Conservation (phyloP, 768 basidiomycete species). For the Rhodotorula diobovata region DNA sequence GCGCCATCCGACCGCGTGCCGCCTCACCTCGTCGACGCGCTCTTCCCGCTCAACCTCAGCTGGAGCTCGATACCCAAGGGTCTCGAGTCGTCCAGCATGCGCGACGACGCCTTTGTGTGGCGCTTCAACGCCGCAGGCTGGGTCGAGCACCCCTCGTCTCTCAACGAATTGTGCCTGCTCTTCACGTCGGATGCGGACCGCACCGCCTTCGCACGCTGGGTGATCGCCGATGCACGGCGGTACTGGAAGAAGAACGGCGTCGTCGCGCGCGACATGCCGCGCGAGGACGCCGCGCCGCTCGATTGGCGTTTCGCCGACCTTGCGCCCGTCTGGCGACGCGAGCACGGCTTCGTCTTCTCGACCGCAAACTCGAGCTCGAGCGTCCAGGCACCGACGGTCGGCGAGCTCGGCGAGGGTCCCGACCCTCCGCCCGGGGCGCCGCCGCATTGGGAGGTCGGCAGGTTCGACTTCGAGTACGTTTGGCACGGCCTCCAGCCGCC, state of each 20-base stretch:
- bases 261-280: rapidly evolving
- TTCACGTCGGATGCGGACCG: not conserved
- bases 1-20: not conserved
- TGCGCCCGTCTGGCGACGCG: not conserved
- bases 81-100: not conserved
- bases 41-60: not conserved
- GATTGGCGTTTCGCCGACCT: not conserved
- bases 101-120: constrained; percentile 5
- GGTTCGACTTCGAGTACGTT: constrained; percentile 1
- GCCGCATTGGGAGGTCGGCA: not conserved
- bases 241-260: not conserved
- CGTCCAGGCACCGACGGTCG: not conserved
- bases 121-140: not conserved
- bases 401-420: not conserved
- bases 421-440: not conserved
- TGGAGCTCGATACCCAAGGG: too few relatives aligned
- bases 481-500: not conserved
- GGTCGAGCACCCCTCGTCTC: not conserved
- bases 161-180: not conserved
- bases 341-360: not conserved
- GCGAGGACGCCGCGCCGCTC: not conserved
- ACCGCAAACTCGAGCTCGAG: not conserved
- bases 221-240: not conserved
- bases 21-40: not conserved
- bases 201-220: not conserved